These are phyloP conservation scores for Lecanicillium sp. DNA, from an alignment of 2,329 filamentous ascomycete genomes.

Conservation along the genomic window DNA sequence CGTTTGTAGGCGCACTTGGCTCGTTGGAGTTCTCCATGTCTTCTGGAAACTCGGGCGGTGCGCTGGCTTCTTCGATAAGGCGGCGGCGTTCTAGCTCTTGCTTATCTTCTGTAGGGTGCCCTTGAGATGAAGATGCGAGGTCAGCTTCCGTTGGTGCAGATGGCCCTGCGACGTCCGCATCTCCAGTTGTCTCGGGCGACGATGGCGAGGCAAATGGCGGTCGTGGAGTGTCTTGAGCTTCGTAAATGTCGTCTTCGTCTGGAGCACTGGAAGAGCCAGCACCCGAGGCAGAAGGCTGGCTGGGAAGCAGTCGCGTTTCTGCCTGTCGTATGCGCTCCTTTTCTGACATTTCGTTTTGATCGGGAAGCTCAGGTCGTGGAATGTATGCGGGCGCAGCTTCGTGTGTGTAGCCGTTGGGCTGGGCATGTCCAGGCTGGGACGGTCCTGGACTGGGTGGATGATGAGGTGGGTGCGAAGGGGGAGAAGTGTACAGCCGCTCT, in stretches of 20 bases:
- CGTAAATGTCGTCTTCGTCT: constrained; percentile 43
- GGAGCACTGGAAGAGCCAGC: constrained; percentile 27
- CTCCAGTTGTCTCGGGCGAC: constrained; percentile 1
- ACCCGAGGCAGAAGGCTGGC: constrained; percentile 45
- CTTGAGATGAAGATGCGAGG: constrained; percentile 17
- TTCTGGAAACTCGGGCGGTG: constrained; percentile 49
- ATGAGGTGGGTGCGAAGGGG: constrained; percentile 6
- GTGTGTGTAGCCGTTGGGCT: constrained; percentile 12
- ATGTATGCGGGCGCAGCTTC: constrained; percentile 38
- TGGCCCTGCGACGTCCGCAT: constrained; percentile 22
- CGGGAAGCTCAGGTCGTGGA: constrained; percentile 50
- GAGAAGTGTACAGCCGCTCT: constrained; percentile 19
- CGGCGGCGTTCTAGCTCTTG: constrained; percentile 63
- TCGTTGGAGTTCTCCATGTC: constrained; percentile 34
- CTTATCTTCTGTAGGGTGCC: constrained; percentile 58
- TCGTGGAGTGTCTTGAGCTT: constrained; percentile 31
- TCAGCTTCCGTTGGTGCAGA: constrained; percentile 40
- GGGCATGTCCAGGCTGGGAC: constrained; percentile 7
- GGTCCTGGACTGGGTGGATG: neutral
- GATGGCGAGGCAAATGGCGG: constrained; percentile 10
- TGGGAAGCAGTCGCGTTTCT: constrained; percentile 73
- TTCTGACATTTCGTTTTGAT: constrained; percentile 61
- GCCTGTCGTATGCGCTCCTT: constrained; percentile 73
- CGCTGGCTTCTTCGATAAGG: constrained; percentile 55
- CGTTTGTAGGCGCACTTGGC: constrained; percentile 18